phyloP scores from a whole-genome alignment of 139 green algal genomes.

The Micractinium conductrix region DNA sequence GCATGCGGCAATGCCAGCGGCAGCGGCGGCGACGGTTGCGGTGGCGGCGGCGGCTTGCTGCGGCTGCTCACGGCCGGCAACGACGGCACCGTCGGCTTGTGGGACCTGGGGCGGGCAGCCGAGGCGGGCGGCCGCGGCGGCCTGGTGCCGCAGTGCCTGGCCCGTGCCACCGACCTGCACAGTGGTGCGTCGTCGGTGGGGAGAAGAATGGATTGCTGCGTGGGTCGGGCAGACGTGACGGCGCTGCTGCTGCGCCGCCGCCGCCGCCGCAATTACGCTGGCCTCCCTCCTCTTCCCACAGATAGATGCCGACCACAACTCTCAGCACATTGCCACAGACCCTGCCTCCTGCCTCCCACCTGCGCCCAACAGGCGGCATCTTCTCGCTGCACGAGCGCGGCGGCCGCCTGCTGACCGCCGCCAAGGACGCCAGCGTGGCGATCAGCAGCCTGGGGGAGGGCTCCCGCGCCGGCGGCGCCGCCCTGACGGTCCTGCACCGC shows the following conservation, averaged over 20 bases:
- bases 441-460: conserved; percentile 5
- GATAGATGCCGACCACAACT: no score
- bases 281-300: no score
- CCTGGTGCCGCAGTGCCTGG: conserved; percentile 20
- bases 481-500: conserved; percentile 6
- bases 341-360: no score
- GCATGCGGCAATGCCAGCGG: neutral
- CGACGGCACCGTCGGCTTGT: conserved; percentile 43
- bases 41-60: neutral
- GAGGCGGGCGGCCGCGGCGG: neutral
- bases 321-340: neutral
- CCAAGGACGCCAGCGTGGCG: conserved; percentile 43
- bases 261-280: no score
- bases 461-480: neutral
- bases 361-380: conserved; percentile 36
- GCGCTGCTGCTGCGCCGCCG: no score
- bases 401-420: conserved; percentile 24
- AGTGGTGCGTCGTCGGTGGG: neutral
- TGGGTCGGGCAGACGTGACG: neutral
- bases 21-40: neutral
- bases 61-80: conserved; percentile 47
- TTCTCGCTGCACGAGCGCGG: conserved; percentile 44
- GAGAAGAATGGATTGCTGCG: neutral
- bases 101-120: conserved; percentile 30
- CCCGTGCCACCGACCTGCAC: neutral